phyloP scores from a whole-genome alignment of 257 asterid genomes.

The Petunia secreta region DNA sequence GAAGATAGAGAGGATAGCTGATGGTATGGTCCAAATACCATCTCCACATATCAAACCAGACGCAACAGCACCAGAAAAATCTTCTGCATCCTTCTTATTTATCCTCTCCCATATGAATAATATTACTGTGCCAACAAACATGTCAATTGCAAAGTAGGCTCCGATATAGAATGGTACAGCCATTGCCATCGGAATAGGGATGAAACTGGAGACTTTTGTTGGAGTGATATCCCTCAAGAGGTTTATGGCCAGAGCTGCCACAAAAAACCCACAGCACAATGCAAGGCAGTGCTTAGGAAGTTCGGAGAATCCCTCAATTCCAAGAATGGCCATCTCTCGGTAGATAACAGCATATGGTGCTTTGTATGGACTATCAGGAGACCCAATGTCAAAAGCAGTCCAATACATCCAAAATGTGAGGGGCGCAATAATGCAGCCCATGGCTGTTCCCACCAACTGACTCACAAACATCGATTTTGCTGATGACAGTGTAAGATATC shows the following conservation, averaged over 20 bases:
- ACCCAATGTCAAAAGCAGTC: constrained; percentile 87
- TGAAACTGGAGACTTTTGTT: constrained; percentile 55
- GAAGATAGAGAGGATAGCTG: constrained; percentile 87
- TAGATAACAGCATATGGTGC: constrained; percentile 92
- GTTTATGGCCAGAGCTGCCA: constrained; percentile 72
- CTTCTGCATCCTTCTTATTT: constrained; percentile 72
- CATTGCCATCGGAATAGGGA: constrained; percentile 97
- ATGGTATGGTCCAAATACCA: constrained; percentile 95
- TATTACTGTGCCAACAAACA: constrained; percentile 90
- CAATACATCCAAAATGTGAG: constrained; percentile 95
- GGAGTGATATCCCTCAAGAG: constrained; percentile 71
- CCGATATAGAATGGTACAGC: constrained; percentile 93
- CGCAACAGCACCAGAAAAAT: constrained; percentile 86
- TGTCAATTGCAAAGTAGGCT: constrained; percentile 93
- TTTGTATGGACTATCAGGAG: constrained; percentile 94
- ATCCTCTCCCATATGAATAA: constrained; percentile 82
- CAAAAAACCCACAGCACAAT: constrained; percentile 71
- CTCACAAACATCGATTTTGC: constrained; percentile 95
- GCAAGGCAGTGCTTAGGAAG: constrained; percentile 91
- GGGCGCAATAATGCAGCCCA: constrained; percentile 96
- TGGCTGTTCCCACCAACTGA: constrained; percentile 87
- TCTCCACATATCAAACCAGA: constrained; percentile 96
- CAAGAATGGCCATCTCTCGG: constrained; percentile 94
- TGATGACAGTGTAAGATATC: constrained; percentile 86
- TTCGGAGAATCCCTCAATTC: constrained; percentile 88